phyloP scores from a whole-genome alignment of 805 yeast genomes.

The Kluyveromyces starmeri region DNA sequence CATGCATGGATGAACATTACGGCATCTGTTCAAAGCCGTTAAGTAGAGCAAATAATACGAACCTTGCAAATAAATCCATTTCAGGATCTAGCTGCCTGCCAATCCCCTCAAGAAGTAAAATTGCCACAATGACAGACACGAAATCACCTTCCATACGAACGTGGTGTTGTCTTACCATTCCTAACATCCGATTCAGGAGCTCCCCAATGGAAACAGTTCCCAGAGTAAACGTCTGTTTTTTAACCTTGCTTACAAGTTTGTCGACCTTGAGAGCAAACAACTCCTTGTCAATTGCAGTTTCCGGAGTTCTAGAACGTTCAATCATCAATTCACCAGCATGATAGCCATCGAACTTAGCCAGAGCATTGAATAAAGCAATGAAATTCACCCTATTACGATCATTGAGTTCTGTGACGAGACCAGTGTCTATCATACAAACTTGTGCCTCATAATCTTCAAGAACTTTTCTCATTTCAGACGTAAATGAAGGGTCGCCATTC shows the following conservation, averaged over 20 bases:
- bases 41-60: slow-evolving; percentile 44
- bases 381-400: slow-evolving; percentile 72
- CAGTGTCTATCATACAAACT: slow-evolving; percentile 86
- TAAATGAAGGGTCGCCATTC: slow-evolving; percentile 12
- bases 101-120: slow-evolving; percentile 83
- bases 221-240: slow-evolving; percentile 79
- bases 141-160: slow-evolving; percentile 98
- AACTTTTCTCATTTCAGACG: slow-evolving; percentile 37
- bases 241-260: slow-evolving; percentile 69
- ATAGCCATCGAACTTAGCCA: slow-evolving; percentile 89
- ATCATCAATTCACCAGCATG: slow-evolving; percentile 93
- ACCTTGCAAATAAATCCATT: slow-evolving; percentile 91
- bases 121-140: slow-evolving; percentile 90
- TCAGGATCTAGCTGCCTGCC: slow-evolving; percentile 92
- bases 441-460: slow-evolving; percentile 72
- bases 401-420: slow-evolving; percentile 84
- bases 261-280: slow-evolving; percentile 84
- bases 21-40: slow-evolving; percentile 23
- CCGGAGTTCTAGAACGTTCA: slow-evolving; percentile 91
- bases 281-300: slow-evolving; percentile 76
- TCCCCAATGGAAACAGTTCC: slow-evolving; percentile 93
- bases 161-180: slow-evolving; percentile 90
- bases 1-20: too few relatives aligned
- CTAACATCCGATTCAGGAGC: slow-evolving; percentile 71
- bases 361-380: slow-evolving; percentile 77